A percentile compares a stretch with the other conserved stretches of the same genome.
Evolutionary conservation across 164 flowering plant genomes (phyloP).

Genomic region (Sedum album): DNA sequence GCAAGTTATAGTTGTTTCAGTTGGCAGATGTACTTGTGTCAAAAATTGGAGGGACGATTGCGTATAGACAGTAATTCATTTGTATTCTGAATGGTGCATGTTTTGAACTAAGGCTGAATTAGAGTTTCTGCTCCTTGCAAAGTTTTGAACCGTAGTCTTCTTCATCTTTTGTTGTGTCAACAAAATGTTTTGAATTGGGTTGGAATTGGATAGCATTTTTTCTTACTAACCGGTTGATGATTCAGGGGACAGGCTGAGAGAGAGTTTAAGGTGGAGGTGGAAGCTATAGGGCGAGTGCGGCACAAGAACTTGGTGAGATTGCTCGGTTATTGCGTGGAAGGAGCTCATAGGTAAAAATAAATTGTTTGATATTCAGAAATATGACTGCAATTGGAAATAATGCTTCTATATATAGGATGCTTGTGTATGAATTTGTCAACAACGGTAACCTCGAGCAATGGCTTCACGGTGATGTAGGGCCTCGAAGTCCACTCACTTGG

Average conservation of each 20-base stretch:
- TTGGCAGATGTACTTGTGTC: no score
- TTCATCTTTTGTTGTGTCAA: neutral
- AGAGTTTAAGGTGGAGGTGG: constrained; percentile 58
- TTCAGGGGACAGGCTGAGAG: constrained; percentile 57
- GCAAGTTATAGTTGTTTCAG: no score
- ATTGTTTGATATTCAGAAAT: neutral
- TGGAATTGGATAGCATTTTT: neutral
- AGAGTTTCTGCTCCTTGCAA: neutral
- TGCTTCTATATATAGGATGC: constrained; percentile 41
- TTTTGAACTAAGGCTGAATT: neutral
- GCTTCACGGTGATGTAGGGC: constrained; percentile 76
- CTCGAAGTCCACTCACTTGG: constrained; percentile 70
- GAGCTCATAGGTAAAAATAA: constrained; percentile 44
- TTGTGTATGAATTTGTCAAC: constrained; percentile 65
- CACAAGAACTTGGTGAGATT: constrained; percentile 52
- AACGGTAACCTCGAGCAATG: constrained; percentile 74
- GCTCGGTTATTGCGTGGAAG: constrained; percentile 61
- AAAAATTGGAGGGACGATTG: no score
- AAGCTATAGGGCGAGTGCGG: constrained; percentile 55
- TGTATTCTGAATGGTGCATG: neutral
- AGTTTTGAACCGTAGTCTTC: neutral
- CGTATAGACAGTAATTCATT: no score
- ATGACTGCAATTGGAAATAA: neutral
- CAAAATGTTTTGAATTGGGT: neutral
- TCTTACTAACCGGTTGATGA: neutral